These are phyloP conservation scores for Cytauxzoon felis DNA, from an alignment of 169 alveolate genomes.

Conservation along the genomic window DNA sequence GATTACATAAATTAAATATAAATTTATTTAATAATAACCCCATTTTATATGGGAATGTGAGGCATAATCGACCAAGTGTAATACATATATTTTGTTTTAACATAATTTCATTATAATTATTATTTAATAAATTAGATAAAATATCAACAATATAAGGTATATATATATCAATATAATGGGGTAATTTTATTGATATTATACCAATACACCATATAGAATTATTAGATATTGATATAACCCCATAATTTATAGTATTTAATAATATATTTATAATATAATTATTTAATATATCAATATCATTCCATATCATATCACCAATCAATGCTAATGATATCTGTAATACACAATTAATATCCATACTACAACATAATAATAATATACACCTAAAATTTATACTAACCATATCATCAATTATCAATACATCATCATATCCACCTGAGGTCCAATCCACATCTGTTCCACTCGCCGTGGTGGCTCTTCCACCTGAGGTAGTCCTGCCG, in stretches of 20 bases:
- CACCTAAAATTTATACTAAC: too few species aligned
- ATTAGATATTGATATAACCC: too few species aligned
- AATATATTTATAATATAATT: too few species aligned
- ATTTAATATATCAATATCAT: slow-evolving; percentile 8
- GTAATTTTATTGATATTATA: background rate
- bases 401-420: too few species aligned
- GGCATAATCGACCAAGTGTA: slow-evolving; percentile 32
- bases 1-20: background rate
- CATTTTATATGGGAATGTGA: background rate
- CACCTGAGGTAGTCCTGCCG: too few species aligned
- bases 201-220: slow-evolving; percentile 20
- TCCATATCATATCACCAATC: slow-evolving; percentile 31
- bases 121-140: slow-evolving; percentile 8
- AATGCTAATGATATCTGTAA: slow-evolving; percentile 23
- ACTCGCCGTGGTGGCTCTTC: too few species aligned
- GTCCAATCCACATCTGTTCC: too few species aligned
- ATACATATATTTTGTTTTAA: slow-evolving; percentile 40
- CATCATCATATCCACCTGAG: too few species aligned
- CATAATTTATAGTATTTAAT: too few species aligned
- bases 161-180: slow-evolving; percentile 5
- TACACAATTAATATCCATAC: background rate
- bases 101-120: too few species aligned
- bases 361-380: slow-evolving; percentile 25
- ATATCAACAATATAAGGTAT: slow-evolving; percentile 33
- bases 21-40: background rate